Evolutionary conservation across 768 basidiomycete genomes (phyloP), one percentile per base, ranked within the genome.

Genomic region (Suillus spraguei): DNA sequence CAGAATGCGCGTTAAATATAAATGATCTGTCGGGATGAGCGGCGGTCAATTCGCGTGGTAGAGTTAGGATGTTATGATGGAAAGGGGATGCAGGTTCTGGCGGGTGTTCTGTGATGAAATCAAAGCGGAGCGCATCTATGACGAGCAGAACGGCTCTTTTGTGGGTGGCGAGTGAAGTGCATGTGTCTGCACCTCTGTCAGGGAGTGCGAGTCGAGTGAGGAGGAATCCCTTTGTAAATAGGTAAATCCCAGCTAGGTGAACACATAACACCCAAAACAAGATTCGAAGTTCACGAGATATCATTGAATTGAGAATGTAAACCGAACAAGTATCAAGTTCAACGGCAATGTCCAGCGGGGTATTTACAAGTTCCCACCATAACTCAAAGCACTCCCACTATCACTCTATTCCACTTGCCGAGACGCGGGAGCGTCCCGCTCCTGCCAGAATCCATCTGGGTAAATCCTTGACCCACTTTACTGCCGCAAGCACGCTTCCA

Each of bases 171-270:
- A 76, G 66, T 5, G 67, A 69, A 17, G 63, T 59, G 8, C 64
- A 24, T 75, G 70, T 9, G 88, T 77, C 10, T 82, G 82, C 24
- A 22, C 60, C 66, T 59, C 66, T 65, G 64, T 75, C 63, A 49
- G 69, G 69, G 46, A 75, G 74, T 55, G 75, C 70, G 9, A 76
- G 55, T 22, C 97, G 87, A 33, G 89, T 91, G 60, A 99, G 83
- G 35, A 99, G 87, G 75, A 98, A 99, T 10, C 97, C 97, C 28
- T 88, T 83, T 0, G 92, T 93, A 77, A 97, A 99, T 60, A 97
- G 86, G 74, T 91, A 93, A 33, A 99, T 87, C 16, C 91, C 94
- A 33, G 87, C 81, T 52, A 88, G 69, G 68, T 98, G 95, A 33
- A 92, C 73, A 55, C 87, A 75, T 63, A 82, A 80, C 28, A 95